Conservation (phyloP, 2,329 filamentous ascomycete genomes). For the Ophiostoma ulmi region DNA sequence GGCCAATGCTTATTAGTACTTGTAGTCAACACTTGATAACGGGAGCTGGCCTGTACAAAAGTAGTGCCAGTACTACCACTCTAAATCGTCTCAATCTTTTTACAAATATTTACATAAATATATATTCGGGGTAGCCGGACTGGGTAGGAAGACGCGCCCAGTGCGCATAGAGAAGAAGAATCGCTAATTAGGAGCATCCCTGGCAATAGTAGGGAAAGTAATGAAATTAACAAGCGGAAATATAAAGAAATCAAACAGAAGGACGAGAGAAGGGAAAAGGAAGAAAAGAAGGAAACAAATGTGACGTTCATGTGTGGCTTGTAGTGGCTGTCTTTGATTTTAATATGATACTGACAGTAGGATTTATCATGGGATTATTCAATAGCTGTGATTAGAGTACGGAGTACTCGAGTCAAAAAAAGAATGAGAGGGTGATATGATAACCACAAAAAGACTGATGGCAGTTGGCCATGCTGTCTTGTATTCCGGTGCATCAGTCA, state of each 20-base stretch:
- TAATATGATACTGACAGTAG: background rate
- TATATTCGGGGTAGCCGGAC: conserved; percentile 9
- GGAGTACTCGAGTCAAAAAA: background rate
- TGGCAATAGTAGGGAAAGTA: background rate
- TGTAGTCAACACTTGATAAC: background rate
- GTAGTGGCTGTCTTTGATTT: background rate
- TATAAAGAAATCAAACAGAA: background rate
- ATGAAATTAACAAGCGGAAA: background rate
- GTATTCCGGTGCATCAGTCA: too few relatives aligned
- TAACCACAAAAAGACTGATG: background rate
- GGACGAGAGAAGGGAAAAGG: background rate
- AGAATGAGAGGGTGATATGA: background rate
- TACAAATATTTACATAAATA: background rate
- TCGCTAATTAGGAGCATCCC: background rate
- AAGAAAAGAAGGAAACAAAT: conserved; percentile 6
- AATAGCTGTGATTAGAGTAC: too few relatives aligned
- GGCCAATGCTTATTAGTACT: too few relatives aligned
- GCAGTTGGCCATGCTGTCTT: background rate
- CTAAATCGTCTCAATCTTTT: background rate
- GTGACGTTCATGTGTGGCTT: background rate
- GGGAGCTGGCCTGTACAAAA: background rate
- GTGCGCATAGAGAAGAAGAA: background rate
- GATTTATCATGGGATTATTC: too few relatives aligned
- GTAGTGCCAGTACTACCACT: background rate
- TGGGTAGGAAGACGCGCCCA: conserved; percentile 16